Conservation (phyloP, 148 eudicot genomes). For the Silene uniflora region DNA sequence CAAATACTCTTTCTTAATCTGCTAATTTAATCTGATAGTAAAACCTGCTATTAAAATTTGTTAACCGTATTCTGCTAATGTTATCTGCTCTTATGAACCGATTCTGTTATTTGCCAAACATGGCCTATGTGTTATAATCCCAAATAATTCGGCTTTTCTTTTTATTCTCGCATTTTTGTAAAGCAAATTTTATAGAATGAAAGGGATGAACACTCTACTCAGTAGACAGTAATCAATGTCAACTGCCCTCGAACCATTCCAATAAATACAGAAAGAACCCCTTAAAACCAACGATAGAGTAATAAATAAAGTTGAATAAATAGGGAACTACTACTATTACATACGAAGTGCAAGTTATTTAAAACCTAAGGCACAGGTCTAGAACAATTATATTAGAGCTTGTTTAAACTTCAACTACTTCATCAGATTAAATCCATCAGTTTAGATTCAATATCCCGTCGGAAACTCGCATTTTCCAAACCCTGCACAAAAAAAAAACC, state of each 20-base stretch:
- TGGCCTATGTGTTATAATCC: no score
- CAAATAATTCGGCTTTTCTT: no score
- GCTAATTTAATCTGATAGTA: no score
- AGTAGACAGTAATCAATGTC: not conserved
- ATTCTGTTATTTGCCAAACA: no score
- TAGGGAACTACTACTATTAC: not conserved
- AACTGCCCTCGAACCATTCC: constrained; percentile 10
- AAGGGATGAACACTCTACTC: no score
- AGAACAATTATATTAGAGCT: not conserved
- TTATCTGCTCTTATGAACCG: no score
- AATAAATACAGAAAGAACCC: constrained; percentile 15
- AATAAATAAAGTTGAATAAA: not conserved
- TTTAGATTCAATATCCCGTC: constrained; percentile 34
- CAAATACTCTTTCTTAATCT: no score
- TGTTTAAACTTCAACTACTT: not conserved
- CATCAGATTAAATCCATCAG: not conserved
- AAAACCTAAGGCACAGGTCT: constrained; percentile 18
- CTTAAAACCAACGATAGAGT: not conserved
- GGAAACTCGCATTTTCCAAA: constrained; percentile 65
- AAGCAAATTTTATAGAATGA: no score
- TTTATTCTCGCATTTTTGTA: no score
- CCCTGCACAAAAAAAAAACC: constrained; percentile 37
- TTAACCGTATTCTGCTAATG: no score
- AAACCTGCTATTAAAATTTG: no score
- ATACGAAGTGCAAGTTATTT: not conserved